A percentile compares a stretch with the other conserved stretches of the same genome.
These are phyloP conservation scores for Coemansia sp. DNA, from an alignment of 192 early-diverging fungal species.

Conservation along the genomic window DNA sequence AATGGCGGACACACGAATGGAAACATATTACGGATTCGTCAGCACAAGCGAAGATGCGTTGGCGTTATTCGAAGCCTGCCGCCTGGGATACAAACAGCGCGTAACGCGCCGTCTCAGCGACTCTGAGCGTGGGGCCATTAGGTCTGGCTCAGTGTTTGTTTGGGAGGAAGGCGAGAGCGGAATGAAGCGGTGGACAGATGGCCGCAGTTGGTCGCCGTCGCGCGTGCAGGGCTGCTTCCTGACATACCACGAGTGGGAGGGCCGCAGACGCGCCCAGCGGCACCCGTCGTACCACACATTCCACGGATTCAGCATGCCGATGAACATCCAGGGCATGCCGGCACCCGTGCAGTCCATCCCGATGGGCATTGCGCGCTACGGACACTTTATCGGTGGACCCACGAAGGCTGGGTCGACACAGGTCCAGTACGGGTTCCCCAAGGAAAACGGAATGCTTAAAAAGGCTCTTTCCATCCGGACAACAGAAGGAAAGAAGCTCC, in stretches of 20 bases:
- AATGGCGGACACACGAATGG: constrained; percentile 62
- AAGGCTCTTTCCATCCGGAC: constrained; percentile 87
- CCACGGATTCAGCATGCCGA: constrained; percentile 38
- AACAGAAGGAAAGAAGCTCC: constrained; percentile 73
- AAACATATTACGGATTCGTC: constrained; percentile 82
- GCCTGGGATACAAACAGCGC: constrained; percentile 67
- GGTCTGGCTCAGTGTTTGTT: constrained; percentile 84
- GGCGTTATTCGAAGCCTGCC: constrained; percentile 87
- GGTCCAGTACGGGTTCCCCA: constrained; percentile 58
- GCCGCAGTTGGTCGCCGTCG: constrained; percentile 84
- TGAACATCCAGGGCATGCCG: constrained; percentile 36
- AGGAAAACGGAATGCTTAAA: constrained; percentile 82
- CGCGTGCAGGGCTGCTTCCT: constrained; percentile 86
- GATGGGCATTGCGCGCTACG: constrained; percentile 56
- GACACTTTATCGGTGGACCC: constrained; percentile 54
- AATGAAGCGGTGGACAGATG: constrained; percentile 93
- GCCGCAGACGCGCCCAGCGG: constrained; percentile 59
- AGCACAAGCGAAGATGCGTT: constrained; percentile 86
- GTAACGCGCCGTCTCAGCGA: constrained; percentile 82
- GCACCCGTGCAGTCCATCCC: constrained; percentile 33
- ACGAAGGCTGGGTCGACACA: constrained; percentile 54
- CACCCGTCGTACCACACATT: constrained; percentile 49
- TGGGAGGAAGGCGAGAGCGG: constrained; percentile 91
- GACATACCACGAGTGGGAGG: constrained; percentile 84
- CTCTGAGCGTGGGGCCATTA: constrained; percentile 75